These are phyloP conservation scores for Sanghuangporus weigelae DNA, from an alignment of 1,284 basidiomycete genomes.

Conservation along the genomic window DNA sequence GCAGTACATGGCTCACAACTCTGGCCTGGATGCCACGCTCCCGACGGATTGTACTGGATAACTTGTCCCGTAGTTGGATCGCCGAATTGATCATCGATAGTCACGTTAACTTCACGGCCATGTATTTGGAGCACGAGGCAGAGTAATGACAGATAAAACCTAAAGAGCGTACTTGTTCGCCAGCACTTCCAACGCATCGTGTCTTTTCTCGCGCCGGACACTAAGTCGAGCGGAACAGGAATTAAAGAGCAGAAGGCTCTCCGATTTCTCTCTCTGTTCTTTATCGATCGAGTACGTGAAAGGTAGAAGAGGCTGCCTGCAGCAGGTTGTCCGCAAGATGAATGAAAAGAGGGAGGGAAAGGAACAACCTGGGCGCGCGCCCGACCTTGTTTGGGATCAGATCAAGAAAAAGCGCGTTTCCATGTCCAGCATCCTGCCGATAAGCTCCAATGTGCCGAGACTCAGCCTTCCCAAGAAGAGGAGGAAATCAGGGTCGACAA, in stretches of 20 bases:
- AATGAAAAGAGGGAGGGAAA: not conserved
- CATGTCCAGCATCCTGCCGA: no score
- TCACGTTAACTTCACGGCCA: not conserved
- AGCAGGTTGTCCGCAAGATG: not conserved
- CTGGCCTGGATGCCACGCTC: conserved; percentile 14
- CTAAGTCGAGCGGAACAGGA: no score
- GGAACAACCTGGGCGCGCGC: not conserved
- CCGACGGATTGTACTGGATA: conserved; percentile 8
- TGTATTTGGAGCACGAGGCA: not conserved
- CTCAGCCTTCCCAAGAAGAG: no score
- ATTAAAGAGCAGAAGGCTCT: no score
- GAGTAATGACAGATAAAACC: not conserved
- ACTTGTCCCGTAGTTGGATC: conserved; percentile 7
- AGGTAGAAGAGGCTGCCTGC: not conserved
- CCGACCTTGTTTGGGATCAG: no score
- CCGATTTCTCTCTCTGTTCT: no score
- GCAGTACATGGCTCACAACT: conserved; percentile 7
- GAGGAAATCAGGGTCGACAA: no score
- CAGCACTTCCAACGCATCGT: not conserved
- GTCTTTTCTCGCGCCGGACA: not conserved
- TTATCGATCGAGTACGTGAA: not conserved
- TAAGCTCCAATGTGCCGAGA: no score
- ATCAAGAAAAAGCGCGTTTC: no score
- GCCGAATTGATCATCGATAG: conserved; percentile 14
- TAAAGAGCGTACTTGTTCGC: not conserved